Evolutionary conservation across 305 asterid genomes (phyloP).

Genomic region (Fraxinus ornus): DNA sequence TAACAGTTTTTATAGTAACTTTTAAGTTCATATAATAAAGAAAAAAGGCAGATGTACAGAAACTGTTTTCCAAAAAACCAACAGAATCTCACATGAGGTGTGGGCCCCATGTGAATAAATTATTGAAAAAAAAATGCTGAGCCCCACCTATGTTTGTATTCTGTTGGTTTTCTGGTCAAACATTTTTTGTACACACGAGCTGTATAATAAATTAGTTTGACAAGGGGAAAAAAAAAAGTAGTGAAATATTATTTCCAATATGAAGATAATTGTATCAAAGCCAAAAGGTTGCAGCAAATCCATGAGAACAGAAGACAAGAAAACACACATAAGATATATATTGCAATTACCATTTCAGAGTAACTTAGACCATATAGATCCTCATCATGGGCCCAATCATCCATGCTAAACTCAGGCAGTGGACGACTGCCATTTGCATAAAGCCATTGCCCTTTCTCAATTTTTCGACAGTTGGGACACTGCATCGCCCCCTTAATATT

Average conservation of each 20-base stretch:
- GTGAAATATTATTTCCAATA: background rate
- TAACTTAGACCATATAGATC: constrained; percentile 68
- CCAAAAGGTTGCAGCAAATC: background rate
- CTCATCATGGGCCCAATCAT: constrained; percentile 76
- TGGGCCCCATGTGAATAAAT: too few species aligned
- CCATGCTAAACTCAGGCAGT: constrained; percentile 64
- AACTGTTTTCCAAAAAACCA: too few species aligned
- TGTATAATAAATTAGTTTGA: background rate
- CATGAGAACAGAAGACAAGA: background rate
- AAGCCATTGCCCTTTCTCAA: constrained; percentile 89
- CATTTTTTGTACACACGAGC: too few species aligned
- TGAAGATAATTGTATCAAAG: background rate
- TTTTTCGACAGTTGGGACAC: constrained; percentile 88
- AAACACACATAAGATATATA: background rate
- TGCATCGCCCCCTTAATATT: constrained; percentile 81
- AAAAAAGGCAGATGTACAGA: too few species aligned
- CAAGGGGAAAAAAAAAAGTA: background rate
- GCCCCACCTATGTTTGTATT: too few species aligned
- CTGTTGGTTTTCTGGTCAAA: too few species aligned
- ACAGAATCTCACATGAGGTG: too few species aligned
- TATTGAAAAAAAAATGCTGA: too few species aligned
- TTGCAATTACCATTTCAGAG: constrained; percentile 61
- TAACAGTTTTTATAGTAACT: background rate
- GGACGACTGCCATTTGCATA: constrained; percentile 72
- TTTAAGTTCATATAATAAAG: background rate